Conservation (phyloP, 2,329 filamentous ascomycete species). For the Hymenoscyphus linearis region DNA sequence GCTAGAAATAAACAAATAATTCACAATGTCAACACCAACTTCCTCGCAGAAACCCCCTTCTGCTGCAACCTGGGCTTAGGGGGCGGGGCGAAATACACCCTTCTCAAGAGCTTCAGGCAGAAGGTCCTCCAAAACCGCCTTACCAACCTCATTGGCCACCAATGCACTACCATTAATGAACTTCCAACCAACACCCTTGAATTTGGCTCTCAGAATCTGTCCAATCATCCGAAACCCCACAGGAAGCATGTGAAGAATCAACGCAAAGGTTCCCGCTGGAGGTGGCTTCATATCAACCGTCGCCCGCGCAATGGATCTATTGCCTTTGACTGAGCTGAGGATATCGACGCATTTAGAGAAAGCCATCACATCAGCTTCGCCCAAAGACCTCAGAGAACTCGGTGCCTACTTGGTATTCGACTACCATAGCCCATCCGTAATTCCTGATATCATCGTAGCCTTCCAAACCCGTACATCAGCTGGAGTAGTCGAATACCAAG, state of each 20-base stretch:
- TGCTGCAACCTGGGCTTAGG: conserved; percentile 28
- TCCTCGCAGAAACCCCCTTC: conserved; percentile 12
- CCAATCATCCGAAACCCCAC: neutral
- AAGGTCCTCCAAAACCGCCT: conserved; percentile 35
- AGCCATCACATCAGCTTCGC: no score
- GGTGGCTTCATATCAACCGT: neutral
- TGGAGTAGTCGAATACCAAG: conserved; percentile 24
- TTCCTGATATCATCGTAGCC: neutral
- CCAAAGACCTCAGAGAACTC: no score
- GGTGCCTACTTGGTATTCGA: no score
- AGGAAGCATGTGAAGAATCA: neutral
- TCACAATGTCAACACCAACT: conserved; percentile 5
- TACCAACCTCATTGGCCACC: conserved; percentile 13
- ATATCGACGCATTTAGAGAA: neutral
- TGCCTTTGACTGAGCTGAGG: neutral
- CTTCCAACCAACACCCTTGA: conserved; percentile 5
- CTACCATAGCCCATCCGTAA: no score
- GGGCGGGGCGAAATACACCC: conserved; percentile 33
- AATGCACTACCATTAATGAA: conserved; percentile 8
- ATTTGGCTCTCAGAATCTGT: neutral
- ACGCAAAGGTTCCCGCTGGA: neutral
- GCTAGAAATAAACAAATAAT: no score
- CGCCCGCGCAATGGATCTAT: neutral
- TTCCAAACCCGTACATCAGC: neutral
- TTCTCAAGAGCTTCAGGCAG: conserved; percentile 34